Conservation (phyloP, 805 yeast species). For the Zygosaccharomyces bisporus region DNA sequence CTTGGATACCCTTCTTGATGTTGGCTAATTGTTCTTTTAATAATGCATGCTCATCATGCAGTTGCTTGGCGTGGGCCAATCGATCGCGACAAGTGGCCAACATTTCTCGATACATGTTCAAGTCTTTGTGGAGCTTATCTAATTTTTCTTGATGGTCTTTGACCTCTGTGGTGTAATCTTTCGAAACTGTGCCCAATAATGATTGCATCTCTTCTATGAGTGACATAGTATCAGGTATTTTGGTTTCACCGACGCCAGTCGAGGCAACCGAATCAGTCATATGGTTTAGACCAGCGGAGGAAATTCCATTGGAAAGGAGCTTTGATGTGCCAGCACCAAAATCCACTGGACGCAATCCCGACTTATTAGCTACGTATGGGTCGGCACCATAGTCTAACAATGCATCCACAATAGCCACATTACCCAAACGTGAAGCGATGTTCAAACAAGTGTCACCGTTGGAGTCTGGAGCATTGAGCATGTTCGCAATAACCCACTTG, state of each 20-base stretch:
- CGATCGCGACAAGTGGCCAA: conserved; percentile 28
- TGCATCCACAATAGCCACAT: conserved; percentile 72
- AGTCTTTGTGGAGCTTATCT: conserved; percentile 47
- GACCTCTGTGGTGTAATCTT: conserved; percentile 57
- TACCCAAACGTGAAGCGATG: conserved; percentile 86
- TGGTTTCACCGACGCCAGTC: conserved; percentile 11
- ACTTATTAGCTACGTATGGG: conserved; percentile 69
- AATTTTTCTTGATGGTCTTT: conserved; percentile 49
- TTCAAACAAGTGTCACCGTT: conserved; percentile 95
- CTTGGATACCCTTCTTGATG: conserved; percentile 58
- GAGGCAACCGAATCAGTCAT: conserved; percentile 5
- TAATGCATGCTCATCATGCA: conserved; percentile 53
- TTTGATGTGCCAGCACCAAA: conserved; percentile 53
- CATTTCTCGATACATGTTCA: conserved; percentile 24
- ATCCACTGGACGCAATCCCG: conserved; percentile 83
- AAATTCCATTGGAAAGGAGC: conserved; percentile 15
- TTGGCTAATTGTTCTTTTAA: conserved; percentile 55
- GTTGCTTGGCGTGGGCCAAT: conserved; percentile 32
- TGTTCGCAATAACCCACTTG: conserved; percentile 56
- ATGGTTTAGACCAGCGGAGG: conserved; percentile 8
- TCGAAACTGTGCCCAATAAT: conserved; percentile 49
- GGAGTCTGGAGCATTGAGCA: conserved; percentile 84
- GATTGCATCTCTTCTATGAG: conserved; percentile 47
- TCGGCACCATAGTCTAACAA: conserved; percentile 87
- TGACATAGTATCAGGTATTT: conserved; percentile 26